These are phyloP conservation scores for Euphorbia lathyris DNA, from an alignment of 345 rosid genomes.

Conservation along the genomic window DNA sequence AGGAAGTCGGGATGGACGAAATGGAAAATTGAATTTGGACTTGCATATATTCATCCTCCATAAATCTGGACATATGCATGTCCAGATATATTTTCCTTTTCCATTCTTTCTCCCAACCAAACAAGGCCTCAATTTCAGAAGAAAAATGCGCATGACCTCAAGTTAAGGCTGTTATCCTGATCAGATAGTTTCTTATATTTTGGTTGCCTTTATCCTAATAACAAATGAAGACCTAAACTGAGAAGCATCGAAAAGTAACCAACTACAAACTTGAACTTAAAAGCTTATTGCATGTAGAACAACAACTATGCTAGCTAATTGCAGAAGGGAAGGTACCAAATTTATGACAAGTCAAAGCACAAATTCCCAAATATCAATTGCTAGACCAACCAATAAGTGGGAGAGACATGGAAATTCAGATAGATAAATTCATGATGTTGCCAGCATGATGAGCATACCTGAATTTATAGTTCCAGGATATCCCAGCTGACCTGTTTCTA, in stretches of 20 bases:
- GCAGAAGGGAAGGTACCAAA: neutral
- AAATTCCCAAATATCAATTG: neutral
- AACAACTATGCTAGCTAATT: neutral
- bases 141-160: neutral
- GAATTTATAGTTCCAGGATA: slow-evolving; percentile 51
- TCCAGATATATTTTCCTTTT: too few relatives aligned
- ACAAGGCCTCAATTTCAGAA: neutral
- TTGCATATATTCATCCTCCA: too few relatives aligned
- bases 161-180: neutral
- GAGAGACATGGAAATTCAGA: neutral
- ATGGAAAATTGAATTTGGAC: too few relatives aligned
- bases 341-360: neutral
- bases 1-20: too few relatives aligned
- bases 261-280: neutral
- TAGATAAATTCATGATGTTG: neutral
- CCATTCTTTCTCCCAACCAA: too few relatives aligned
- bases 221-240: neutral
- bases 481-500: slow-evolving; percentile 49
- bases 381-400: neutral
- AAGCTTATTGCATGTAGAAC: neutral
- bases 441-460: slow-evolving; percentile 45
- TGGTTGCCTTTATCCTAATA: too few relatives aligned
- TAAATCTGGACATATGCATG: too few relatives aligned
- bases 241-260: neutral
- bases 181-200: too few relatives aligned